Conservation (phyloP, 306 rosid species). For the Carpinus viminea region DNA sequence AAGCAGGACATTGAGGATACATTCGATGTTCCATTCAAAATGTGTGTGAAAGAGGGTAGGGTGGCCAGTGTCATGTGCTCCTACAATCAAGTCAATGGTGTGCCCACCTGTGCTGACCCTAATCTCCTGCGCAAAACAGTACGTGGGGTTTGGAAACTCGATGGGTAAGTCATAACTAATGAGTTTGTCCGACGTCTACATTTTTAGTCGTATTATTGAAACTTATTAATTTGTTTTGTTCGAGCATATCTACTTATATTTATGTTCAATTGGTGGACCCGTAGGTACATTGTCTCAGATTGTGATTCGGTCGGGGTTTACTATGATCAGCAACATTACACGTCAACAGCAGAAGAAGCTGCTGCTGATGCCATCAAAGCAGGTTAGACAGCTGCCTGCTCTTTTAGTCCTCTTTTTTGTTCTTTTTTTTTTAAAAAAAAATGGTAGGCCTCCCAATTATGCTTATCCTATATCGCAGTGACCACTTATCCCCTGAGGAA, state of each 20-base stretch:
- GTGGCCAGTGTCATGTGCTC: slow-evolving; percentile 97
- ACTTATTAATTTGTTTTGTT: too few relatives aligned
- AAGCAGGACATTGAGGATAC: slow-evolving; percentile 90
- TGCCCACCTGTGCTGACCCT: slow-evolving; percentile 97
- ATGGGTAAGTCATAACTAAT: slow-evolving; percentile 54
- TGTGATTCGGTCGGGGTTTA: slow-evolving; percentile 90
- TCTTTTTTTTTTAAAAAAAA: too few relatives aligned
- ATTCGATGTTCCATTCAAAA: slow-evolving; percentile 81
- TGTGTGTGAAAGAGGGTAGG: slow-evolving; percentile 85
- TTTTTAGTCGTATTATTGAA: too few relatives aligned
- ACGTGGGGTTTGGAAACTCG: slow-evolving; percentile 76
- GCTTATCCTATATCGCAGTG: too few relatives aligned
- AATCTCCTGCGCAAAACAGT: slow-evolving; percentile 69
- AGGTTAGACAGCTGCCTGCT: slow-evolving; percentile 28
- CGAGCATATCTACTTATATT: not conserved
- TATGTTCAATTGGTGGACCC: not conserved
- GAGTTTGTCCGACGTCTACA: too few relatives aligned
- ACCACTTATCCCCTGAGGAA: too few relatives aligned
- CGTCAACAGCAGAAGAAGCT: slow-evolving; percentile 83
- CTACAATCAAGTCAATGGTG: slow-evolving; percentile 92
- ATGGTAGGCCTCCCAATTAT: too few relatives aligned
- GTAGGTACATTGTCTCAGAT: slow-evolving; percentile 88
- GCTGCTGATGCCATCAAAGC: slow-evolving; percentile 97
- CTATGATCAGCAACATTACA: slow-evolving; percentile 65
- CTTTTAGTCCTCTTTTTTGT: too few relatives aligned